Conservation (phyloP, 345 rosid genomes). For the Sonneratia caseolaris region DNA sequence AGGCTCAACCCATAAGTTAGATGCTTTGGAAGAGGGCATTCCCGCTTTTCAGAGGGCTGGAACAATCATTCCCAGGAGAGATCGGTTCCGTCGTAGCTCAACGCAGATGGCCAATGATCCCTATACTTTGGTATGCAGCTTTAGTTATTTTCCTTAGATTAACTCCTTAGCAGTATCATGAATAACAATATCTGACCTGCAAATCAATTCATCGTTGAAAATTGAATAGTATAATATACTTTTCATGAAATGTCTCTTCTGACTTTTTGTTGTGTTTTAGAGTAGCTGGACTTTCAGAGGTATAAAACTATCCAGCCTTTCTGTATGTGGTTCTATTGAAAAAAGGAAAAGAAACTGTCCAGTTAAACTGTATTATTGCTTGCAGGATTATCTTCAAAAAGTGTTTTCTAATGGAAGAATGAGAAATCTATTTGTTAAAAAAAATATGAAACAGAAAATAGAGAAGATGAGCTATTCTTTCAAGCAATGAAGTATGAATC, state of each 20-base stretch:
- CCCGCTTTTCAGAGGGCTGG: conserved; percentile 98
- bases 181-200: too few relatives aligned
- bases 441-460: background rate
- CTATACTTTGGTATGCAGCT: conserved; percentile 67
- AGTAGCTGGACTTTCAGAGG: background rate
- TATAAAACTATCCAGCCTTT: background rate
- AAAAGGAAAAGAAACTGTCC: background rate
- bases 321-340: background rate
- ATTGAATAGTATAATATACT: background rate
- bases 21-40: conserved; percentile 67
- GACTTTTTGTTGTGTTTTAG: background rate
- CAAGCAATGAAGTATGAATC: background rate
- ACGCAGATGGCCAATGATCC: conserved; percentile 95
- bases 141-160: background rate
- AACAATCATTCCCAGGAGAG: conserved; percentile 84
- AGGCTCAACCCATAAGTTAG: conserved; percentile 59
- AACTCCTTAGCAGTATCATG: background rate
- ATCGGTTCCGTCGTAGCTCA: conserved; percentile 83
- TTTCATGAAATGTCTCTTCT: background rate
- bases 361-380: background rate
- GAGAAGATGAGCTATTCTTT: background rate
- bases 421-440: background rate
- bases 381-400: background rate
- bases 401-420: background rate
- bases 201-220: too few relatives aligned